phyloP scores from a whole-genome alignment of 352 stramenopile genomes.

The Globisporangium solare region DNA sequence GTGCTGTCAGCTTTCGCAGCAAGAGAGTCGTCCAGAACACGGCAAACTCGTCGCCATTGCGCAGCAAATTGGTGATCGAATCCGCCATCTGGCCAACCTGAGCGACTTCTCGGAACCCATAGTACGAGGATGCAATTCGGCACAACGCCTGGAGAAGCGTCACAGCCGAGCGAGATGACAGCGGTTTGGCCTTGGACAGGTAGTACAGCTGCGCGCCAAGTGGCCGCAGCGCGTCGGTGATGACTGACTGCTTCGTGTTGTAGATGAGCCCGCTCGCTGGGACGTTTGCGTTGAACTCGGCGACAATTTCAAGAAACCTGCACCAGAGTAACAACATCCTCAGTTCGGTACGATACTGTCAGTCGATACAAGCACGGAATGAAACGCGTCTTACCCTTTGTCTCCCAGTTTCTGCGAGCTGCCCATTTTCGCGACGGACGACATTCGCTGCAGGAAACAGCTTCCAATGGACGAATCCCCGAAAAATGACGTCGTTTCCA shows the following conservation, averaged over 20 bases:
- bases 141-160: conserved; percentile 81
- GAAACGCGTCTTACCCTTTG: conserved; percentile 39
- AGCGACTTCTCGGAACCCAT: conserved; percentile 81
- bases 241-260: conserved; percentile 74
- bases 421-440: conserved; percentile 57
- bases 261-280: conserved; percentile 79
- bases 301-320: conserved; percentile 77
- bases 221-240: conserved; percentile 69
- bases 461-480: conserved; percentile 74
- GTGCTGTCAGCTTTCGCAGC: conserved; percentile 54
- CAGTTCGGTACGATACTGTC: too few species aligned
- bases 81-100: conserved; percentile 75
- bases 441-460: conserved; percentile 77
- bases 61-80: conserved; percentile 69
- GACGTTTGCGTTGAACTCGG: conserved; percentile 91
- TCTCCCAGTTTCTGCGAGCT: conserved; percentile 50
- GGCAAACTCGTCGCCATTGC: conserved; percentile 79
- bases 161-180: conserved; percentile 60
- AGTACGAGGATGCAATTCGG: conserved; percentile 81
- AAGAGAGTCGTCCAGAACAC: conserved; percentile 85
- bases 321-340: too few species aligned
- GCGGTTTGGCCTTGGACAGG: conserved; percentile 57
- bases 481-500: conserved; percentile 72
- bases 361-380: background rate
- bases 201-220: conserved; percentile 81